Evolutionary conservation across 2,329 filamentous ascomycete genomes (phyloP), one percentile per base, ranked within the genome.

Genomic region (Bisporella sp.): DNA sequence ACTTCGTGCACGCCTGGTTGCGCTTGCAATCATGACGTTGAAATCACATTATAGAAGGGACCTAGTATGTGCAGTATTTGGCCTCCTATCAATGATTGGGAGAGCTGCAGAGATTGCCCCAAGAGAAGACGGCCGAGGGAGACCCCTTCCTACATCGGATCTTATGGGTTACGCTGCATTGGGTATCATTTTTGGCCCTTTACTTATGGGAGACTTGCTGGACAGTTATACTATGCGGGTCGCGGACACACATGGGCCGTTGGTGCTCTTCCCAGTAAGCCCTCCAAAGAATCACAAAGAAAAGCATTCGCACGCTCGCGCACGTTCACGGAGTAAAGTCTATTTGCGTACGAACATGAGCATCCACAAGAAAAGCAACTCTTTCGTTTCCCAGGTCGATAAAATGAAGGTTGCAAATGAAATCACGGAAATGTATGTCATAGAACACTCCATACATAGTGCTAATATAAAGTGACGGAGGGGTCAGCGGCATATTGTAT

Each of bases 41-140:
- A 70, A 71, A 49, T 84, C 81, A 0, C 74, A 74, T 48, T 79
- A 78, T 53, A 75, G 80, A 41, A 72, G 82, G 29, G 79, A 85
- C 44, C 68, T 87, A 4, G 81, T 87, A 41, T 85, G 79, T 54
- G 78, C 81, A 5, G 81, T 87, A 0, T 82, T 87, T 61, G 84
- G 82, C 0, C 69, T 87, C 9, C 68, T 86, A 8, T 80, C 76
- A 47, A 69, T 84, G 37, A 73, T 87, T 49, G 82, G 81, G 2
- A 70, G 77, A 30, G 68, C 73, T 4, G 78, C 81, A 2, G 78
- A 85, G 60, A 71, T 69, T 33, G 66, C 73, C 0, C 71, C 73
- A 4, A 69, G 74, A 30, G 75, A 81, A 59, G 75, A 81, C 53
- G 71, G 71, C 13, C 66, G 68, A 8, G 76, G 78, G 5, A 68